Evolutionary conservation across 1,284 basidiomycete species (phyloP).

Genomic region (Sanguinoderma infundibulare): DNA sequence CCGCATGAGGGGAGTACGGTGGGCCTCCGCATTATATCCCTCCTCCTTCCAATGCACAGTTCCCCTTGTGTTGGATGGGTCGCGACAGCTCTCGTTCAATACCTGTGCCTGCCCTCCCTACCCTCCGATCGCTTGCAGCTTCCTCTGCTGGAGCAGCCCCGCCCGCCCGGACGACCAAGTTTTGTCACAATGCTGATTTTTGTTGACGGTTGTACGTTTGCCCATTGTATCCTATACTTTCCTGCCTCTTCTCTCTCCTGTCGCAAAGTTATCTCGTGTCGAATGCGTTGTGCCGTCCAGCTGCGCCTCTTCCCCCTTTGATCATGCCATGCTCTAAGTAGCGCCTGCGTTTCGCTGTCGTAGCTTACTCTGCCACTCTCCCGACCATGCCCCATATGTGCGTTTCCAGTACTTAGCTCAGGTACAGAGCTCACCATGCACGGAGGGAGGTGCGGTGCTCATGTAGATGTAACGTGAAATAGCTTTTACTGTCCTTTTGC

Average conservation of each 20-base stretch:
- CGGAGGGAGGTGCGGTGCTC: not conserved
- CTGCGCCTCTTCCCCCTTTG: not conserved
- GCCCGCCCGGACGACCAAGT: constrained; percentile 4
- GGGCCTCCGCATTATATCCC: not conserved
- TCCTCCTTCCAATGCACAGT: not conserved
- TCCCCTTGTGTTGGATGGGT: not conserved
- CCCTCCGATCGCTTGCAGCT: not conserved
- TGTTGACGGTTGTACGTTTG: constrained; percentile 27
- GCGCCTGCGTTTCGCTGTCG: constrained; percentile 8
- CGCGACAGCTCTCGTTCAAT: not conserved
- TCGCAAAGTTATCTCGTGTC: constrained; percentile 9
- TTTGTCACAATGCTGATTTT: constrained; percentile 12
- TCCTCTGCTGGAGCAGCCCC: constrained; percentile 6
- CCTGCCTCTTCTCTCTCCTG: constrained; percentile 4
- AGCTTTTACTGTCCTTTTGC: constrained; percentile 8
- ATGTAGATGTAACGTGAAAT: constrained; percentile 9
- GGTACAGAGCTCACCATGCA: not conserved
- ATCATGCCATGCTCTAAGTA: not conserved
- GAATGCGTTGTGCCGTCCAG: constrained; percentile 17
- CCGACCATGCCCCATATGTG: not conserved
- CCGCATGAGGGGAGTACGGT: constrained; percentile 17
- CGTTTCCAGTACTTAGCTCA: not conserved
- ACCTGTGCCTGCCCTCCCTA: not conserved
- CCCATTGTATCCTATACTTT: constrained; percentile 25
- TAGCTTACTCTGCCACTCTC: not conserved